Percentiles rank a stretch among this genome's conserved stretches.
Conservation (phyloP, 164 flowering plant species). For the Tetracentron sinense region DNA sequence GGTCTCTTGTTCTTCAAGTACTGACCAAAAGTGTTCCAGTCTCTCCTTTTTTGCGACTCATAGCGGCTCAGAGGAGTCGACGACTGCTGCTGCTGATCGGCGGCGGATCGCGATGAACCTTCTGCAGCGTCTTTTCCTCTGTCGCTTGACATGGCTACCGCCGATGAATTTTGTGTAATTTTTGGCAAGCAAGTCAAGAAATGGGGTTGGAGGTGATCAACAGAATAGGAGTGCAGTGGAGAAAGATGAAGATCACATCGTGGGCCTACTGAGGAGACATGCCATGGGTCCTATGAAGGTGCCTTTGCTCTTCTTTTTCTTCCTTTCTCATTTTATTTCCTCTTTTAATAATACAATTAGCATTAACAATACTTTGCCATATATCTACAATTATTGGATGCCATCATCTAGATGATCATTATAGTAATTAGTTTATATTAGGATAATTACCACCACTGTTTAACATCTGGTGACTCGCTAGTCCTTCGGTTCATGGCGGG, state of each 20-base stretch:
- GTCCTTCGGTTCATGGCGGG: no score
- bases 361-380: constrained; percentile 20
- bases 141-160: constrained; percentile 22
- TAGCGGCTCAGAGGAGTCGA: constrained; percentile 44
- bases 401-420: no score
- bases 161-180: background rate
- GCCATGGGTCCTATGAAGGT: constrained; percentile 43
- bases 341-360: constrained; percentile 21
- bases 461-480: no score
- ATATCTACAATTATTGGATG: no score
- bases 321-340: constrained; percentile 11
- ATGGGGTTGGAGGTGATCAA: constrained; percentile 9
- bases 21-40: constrained; percentile 63
- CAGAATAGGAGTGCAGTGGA: constrained; percentile 26
- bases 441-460: no score
- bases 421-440: no score
- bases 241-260: constrained; percentile 43
- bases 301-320: constrained; percentile 40
- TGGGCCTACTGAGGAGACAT: constrained; percentile 44
- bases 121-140: constrained; percentile 27
- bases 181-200: background rate
- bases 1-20: constrained; percentile 55
- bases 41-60: constrained; percentile 58
- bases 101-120: constrained; percentile 24
- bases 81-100: constrained; percentile 22